Conservation (phyloP, 441 rosid genomes). For the Melastoma candidum region DNA sequence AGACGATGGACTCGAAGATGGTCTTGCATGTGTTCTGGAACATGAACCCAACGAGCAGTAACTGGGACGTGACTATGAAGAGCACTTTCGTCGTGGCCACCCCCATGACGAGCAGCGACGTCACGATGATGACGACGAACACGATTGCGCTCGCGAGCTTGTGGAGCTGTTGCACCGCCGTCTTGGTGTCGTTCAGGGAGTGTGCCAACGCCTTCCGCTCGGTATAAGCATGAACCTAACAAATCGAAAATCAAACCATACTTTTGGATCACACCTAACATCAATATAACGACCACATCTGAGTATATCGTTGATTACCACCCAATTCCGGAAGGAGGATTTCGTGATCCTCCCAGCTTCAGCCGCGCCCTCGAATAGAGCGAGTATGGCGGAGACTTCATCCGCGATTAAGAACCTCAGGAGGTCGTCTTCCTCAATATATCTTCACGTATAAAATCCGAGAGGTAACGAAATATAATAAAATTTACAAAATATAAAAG, state of each 20-base stretch:
- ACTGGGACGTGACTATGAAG: background rate
- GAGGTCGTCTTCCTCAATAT: background rate
- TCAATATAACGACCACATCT: background rate
- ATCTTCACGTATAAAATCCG: background rate
- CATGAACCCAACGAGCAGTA: constrained; percentile 3
- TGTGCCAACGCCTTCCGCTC: background rate
- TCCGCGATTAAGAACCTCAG: background rate
- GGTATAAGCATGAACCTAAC: background rate
- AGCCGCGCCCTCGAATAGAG: background rate
- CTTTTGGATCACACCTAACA: background rate
- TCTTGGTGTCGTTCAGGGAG: constrained; percentile 3
- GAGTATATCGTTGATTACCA: background rate
- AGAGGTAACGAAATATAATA: too few species aligned
- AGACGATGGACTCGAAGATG: constrained; percentile 4
- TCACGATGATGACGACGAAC: background rate
- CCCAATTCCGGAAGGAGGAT: constrained; percentile 2
- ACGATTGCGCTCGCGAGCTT: constrained; percentile 1
- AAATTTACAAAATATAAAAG: too few species aligned
- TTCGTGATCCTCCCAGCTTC: background rate
- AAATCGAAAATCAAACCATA: background rate
- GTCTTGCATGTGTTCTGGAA: constrained; percentile 7
- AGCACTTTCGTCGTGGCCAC: constrained; percentile 1
- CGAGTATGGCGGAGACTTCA: background rate
- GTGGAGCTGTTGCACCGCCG: constrained; percentile 3
- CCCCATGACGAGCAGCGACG: background rate